These are phyloP conservation scores for Chondrus crispus DNA, from an alignment of 23 red algal genomes.

Conservation along the genomic window DNA sequence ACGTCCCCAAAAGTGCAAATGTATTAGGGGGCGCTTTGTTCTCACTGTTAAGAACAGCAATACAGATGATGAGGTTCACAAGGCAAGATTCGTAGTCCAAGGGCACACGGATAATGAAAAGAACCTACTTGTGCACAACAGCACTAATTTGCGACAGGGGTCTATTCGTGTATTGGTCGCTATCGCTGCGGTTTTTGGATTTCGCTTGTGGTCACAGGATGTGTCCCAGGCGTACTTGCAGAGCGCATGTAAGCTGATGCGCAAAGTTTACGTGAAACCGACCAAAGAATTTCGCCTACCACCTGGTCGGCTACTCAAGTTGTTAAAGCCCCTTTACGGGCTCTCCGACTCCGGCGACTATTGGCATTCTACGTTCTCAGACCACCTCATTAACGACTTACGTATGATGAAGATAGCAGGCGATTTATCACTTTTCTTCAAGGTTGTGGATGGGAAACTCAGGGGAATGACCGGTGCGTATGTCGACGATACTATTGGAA, in stretches of 20 bases:
- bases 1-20: background rate
- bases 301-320: background rate
- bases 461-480: background rate
- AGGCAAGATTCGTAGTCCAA: slow-evolving; percentile 4
- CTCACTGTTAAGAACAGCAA: background rate
- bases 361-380: background rate
- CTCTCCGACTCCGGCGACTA: slow-evolving; percentile 14
- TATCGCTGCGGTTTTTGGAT: slow-evolving; percentile 15
- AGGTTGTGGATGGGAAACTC: background rate
- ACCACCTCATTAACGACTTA: background rate
- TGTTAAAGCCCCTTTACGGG: slow-evolving; percentile 14
- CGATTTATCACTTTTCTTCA: slow-evolving; percentile 3
- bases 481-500: slow-evolving; percentile 7
- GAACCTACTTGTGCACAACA: background rate
- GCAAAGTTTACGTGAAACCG: background rate
- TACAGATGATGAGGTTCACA: slow-evolving; percentile 4
- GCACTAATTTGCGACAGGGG: background rate
- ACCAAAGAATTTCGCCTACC: background rate
- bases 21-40: background rate
- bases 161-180: background rate
- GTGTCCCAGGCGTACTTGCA: slow-evolving; percentile 12
- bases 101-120: slow-evolving; percentile 5
- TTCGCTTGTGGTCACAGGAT: slow-evolving; percentile 15
- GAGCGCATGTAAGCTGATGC: background rate
- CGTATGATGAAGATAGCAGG: background rate